These are phyloP conservation scores for Penicillium decumbens DNA, from an alignment of 2,329 filamentous ascomycete genomes.

Conservation along the genomic window DNA sequence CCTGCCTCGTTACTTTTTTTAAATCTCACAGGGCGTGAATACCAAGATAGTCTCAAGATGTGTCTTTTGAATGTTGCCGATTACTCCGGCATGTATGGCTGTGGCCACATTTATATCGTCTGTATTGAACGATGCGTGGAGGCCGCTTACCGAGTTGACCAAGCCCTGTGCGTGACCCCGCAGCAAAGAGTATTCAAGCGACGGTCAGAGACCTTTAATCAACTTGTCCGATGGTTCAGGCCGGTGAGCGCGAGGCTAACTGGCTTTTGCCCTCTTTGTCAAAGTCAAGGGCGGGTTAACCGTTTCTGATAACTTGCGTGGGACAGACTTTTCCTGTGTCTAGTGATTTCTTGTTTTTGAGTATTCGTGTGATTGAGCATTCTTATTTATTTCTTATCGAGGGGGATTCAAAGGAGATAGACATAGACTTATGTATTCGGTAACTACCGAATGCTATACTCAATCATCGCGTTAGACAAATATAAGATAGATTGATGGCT, in stretches of 20 bases:
- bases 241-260: slow-evolving; percentile 1
- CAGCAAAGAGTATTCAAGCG: background rate
- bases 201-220: background rate
- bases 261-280: slow-evolving; percentile 7
- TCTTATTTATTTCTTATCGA: background rate
- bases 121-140: slow-evolving; percentile 1
- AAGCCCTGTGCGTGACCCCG: background rate
- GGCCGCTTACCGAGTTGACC: background rate
- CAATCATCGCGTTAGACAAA: slow-evolving; percentile 44
- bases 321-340: background rate
- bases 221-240: slow-evolving; percentile 5
- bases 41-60: background rate
- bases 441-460: slow-evolving; percentile 42
- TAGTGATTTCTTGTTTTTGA: too few relatives aligned
- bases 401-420: background rate
- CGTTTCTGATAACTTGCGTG: background rate
- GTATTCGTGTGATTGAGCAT: background rate
- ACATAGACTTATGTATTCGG: background rate
- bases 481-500: too few relatives aligned
- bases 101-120: slow-evolving; percentile 8
- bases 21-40: background rate
- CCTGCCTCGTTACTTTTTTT: background rate
- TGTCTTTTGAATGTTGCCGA: slow-evolving; percentile 6
- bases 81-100: slow-evolving; percentile 5
- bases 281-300: background rate